phyloP scores from a whole-genome alignment of 805 yeast genomes.

The Starmera amethionina region DNA sequence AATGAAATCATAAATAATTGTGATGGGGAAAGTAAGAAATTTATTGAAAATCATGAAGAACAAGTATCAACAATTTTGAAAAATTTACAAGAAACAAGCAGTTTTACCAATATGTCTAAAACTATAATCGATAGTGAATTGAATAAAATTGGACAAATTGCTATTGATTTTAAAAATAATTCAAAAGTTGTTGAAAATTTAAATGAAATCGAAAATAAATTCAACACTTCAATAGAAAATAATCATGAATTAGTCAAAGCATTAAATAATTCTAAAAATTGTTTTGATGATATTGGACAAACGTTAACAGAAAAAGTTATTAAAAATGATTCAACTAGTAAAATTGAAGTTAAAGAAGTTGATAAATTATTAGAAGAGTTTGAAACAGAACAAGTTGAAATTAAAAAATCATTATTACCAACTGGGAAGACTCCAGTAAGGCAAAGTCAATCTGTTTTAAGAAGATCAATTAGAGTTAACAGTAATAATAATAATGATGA shows the following conservation, averaged over 20 bases:
- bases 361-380: constrained; percentile 14
- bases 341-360: constrained; percentile 13
- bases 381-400: constrained; percentile 15
- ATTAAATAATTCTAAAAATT: constrained; percentile 1
- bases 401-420: constrained; percentile 15
- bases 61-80: constrained; percentile 4
- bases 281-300: constrained; percentile 1
- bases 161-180: constrained; percentile 4
- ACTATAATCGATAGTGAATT: constrained; percentile 11
- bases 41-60: constrained; percentile 4
- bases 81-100: constrained; percentile 8
- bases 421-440: constrained; percentile 22
- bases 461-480: background rate
- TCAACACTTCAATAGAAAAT: background rate
- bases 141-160: constrained; percentile 4
- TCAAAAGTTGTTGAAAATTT: constrained; percentile 2
- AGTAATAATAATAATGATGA: background rate
- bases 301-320: constrained; percentile 4
- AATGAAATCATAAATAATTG: constrained; percentile 12
- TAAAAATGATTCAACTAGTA: constrained; percentile 4
- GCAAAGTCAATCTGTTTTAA: constrained; percentile 5
- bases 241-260: background rate
- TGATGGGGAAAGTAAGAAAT: constrained; percentile 8
- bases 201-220: constrained; percentile 2
- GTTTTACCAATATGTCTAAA: constrained; percentile 8